Conservation (phyloP, 192 early-diverging fungal species). For the Coemansia furcata region DNA sequence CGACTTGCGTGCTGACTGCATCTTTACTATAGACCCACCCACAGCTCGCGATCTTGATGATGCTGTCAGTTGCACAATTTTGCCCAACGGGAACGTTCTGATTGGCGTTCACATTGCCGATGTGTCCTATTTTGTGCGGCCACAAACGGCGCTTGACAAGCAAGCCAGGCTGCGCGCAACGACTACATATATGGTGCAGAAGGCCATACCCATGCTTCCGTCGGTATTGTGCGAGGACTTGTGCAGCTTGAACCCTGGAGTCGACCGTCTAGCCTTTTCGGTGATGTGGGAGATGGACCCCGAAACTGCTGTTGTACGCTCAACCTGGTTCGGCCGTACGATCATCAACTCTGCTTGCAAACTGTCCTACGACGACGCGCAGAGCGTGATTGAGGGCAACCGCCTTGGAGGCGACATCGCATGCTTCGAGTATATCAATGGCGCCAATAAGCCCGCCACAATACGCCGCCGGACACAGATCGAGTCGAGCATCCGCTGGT, state of each 20-base stretch:
- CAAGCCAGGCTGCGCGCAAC: slow-evolving; percentile 86
- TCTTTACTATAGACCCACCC: slow-evolving; percentile 90
- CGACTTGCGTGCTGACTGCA: slow-evolving; percentile 68
- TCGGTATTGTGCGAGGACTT: slow-evolving; percentile 74
- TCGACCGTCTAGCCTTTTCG: slow-evolving; percentile 91
- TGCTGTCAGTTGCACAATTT: slow-evolving; percentile 40
- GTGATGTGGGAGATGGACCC: slow-evolving; percentile 59
- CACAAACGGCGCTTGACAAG: slow-evolving; percentile 74
- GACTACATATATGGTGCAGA: slow-evolving; percentile 90
- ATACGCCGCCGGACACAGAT: slow-evolving; percentile 36
- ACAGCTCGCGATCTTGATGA: slow-evolving; percentile 53
- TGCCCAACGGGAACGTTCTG: slow-evolving; percentile 44
- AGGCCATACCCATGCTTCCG: slow-evolving; percentile 94
- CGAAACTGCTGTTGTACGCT: slow-evolving; percentile 58
- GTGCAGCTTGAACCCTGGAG: slow-evolving; percentile 83
- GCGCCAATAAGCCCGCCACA: slow-evolving; percentile 15
- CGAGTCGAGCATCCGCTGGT: slow-evolving; percentile 50
- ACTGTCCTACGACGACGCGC: slow-evolving; percentile 94
- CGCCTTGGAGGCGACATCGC: not conserved
- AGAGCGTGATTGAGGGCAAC: slow-evolving; percentile 65
- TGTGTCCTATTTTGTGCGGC: slow-evolving; percentile 90
- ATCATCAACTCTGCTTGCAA: slow-evolving; percentile 90
- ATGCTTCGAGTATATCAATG: slow-evolving; percentile 15
- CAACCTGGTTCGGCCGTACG: slow-evolving; percentile 85
- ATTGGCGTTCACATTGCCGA: slow-evolving; percentile 91